Evolutionary conservation across 83 land plant genomes (phyloP), one percentile per base, ranked within the genome.

Genomic region (Isoetes engelmannii): DNA sequence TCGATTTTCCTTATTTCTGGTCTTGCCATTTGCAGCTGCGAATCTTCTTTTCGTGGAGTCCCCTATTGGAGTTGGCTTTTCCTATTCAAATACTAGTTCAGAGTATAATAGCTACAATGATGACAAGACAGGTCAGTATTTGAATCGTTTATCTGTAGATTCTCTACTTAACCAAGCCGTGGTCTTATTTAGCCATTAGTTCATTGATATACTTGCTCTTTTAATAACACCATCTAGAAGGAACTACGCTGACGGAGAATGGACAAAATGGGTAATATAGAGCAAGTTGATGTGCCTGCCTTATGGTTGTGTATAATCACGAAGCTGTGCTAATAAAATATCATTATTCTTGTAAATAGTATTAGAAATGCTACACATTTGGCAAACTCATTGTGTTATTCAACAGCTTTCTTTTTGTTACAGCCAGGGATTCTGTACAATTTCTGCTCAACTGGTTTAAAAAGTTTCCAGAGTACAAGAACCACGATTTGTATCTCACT

Each of bases 391-490:
- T 28, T 28, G 37, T 28, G 2, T 28, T 28, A 28, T 28, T 28
- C 37, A 28, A 28, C 37, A 28, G 37, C 37, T 28, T 28, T 0
- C 37, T 44, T 57, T 19, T 47, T 47, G n/a, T 58, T 64, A 57
- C 79, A 77, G 79, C 79, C 1, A 4, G 15, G 13, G 79, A 77
- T 66, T 71, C 71, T 37, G 58, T 73, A 13, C 37, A 65, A 7
- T 77, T 77, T 44, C 70, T 77, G 19, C 41, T 63, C 51, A 71
- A 71, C 44, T 77, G 79, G 79, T 55, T 77, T 55, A 65, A 71
- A 57, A 61, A 61, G 9, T 77, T 77, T 47, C 79, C 79, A n/a
- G 75, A 77, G 69, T 77, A 70, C 69, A 77, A 71, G 48, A 57
- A 63, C 9, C 74, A 69, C 28, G 55, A 66, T 19, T 71, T 77